Conservation (phyloP, 106 monocot genomes). For the Dioscorea dumetorum region DNA sequence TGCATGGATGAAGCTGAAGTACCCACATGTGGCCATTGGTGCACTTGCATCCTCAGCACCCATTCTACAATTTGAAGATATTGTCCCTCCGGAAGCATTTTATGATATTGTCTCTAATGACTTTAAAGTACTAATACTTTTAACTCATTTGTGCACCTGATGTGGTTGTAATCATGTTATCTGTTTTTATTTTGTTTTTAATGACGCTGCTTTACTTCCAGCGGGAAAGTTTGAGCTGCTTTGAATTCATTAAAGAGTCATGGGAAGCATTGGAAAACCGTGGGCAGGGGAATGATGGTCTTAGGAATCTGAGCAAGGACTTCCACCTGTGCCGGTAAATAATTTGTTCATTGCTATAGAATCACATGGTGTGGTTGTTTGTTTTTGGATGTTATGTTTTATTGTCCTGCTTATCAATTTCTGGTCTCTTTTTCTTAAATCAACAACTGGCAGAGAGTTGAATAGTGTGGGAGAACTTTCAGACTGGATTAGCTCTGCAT, state of each 20-base stretch:
- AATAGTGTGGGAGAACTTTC: constrained; percentile 57
- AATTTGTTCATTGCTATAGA: background rate
- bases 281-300: constrained; percentile 42
- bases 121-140: constrained; percentile 45
- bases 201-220: constrained; percentile 18
- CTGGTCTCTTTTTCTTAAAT: background rate
- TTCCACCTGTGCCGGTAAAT: constrained; percentile 72
- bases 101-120: constrained; percentile 81
- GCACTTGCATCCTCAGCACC: constrained; percentile 96
- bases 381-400: background rate
- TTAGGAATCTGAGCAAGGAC: constrained; percentile 50
- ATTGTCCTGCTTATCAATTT: constrained; percentile 2
- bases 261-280: constrained; percentile 61
- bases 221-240: constrained; percentile 86
- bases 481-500: constrained; percentile 81
- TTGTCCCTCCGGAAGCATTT: constrained; percentile 68
- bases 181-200: background rate
- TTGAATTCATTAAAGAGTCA: constrained; percentile 68
- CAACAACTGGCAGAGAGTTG: constrained; percentile 35
- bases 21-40: constrained; percentile 85
- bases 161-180: background rate
- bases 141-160: background rate
- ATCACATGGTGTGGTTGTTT: background rate
- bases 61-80: constrained; percentile 89
- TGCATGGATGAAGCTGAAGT: constrained; percentile 96